Evolutionary conservation across 2,329 filamentous ascomycete genomes (phyloP).

Genomic region (Fusarium tuaranense): DNA sequence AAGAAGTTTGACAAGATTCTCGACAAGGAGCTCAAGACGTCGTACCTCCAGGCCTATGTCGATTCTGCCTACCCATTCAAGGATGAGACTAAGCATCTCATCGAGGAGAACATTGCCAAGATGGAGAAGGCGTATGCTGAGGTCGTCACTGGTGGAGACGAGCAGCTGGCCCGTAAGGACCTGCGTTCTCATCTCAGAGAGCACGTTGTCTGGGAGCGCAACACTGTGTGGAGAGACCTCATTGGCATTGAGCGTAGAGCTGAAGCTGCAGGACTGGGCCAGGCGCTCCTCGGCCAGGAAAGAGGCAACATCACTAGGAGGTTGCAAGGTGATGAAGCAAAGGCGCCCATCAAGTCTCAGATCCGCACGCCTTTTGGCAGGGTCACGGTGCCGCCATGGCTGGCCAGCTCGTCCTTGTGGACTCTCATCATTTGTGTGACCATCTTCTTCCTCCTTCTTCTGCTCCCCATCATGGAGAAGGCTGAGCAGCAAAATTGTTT

Average conservation of each 20-base stretch:
- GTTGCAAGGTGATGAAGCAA: constrained; percentile 86
- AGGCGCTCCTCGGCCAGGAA: constrained; percentile 82
- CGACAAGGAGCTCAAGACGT: constrained; percentile 80
- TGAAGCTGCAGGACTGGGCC: constrained; percentile 91
- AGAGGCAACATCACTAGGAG: constrained; percentile 75
- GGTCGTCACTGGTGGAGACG: constrained; percentile 85
- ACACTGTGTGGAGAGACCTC: constrained; percentile 99
- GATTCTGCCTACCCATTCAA: constrained; percentile 86
- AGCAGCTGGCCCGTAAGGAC: constrained; percentile 82
- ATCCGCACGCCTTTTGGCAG: constrained; percentile 84
- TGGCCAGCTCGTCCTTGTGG: constrained; percentile 85
- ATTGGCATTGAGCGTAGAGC: constrained; percentile 97
- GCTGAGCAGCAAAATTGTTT: constrained; percentile 96
- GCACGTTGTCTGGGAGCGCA: constrained; percentile 98
- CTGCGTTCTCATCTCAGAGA: constrained; percentile 91
- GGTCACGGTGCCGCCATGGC: constrained; percentile 81
- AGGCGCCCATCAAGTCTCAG: constrained; percentile 71
- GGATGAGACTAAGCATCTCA: constrained; percentile 73
- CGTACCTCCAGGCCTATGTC: constrained; percentile 81
- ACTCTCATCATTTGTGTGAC: constrained; percentile 77
- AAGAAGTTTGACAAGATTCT: constrained; percentile 99
- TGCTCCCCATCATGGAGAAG: constrained; percentile 84
- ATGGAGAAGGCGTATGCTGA: constrained; percentile 86
- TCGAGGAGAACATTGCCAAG: constrained; percentile 78
- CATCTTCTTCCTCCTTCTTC: constrained; percentile 80